Percentiles rank a stretch among this genome's conserved stretches.
phyloP scores from a whole-genome alignment of 176 grass and related monocot genomes.

The Hsuehochloa calcarea region DNA sequence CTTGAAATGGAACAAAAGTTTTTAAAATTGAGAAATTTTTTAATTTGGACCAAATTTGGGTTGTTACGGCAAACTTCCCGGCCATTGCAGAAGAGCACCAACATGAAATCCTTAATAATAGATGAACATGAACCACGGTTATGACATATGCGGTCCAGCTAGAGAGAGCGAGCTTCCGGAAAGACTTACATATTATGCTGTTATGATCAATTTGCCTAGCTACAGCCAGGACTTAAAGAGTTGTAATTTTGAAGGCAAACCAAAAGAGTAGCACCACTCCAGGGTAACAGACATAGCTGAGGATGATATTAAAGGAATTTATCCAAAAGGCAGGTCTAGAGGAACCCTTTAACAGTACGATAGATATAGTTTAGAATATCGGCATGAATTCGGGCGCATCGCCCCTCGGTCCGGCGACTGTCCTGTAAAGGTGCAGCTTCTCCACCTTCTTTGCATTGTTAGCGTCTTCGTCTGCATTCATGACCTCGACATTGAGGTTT shows the following conservation, averaged over 20 bases:
- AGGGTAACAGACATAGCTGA: not conserved
- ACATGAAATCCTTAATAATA: not conserved
- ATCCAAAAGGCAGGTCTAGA: not conserved
- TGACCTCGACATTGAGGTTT: constrained; percentile 62
- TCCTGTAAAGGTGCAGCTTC: constrained; percentile 72
- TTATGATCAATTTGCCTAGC: not conserved
- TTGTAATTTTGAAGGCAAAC: not conserved
- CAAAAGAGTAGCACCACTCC: not conserved
- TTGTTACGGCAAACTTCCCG: not conserved
- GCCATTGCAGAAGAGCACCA: not conserved
- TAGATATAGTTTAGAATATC: constrained; percentile 2
- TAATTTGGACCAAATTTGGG: no score
- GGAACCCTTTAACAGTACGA: not conserved
- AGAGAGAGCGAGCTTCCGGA: not conserved
- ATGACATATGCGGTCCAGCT: not conserved
- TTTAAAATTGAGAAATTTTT: no score
- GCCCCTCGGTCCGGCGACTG: constrained; percentile 48
- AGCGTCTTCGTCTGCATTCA: not conserved
- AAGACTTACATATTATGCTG: not conserved
- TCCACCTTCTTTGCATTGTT: constrained; percentile 39
- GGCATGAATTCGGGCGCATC: constrained; percentile 61
- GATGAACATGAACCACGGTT: not conserved
- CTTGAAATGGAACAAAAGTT: no score
- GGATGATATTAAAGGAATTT: not conserved
- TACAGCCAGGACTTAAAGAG: not conserved